Evolutionary conservation across 768 basidiomycete species (phyloP).

Genomic region (Kwoniella newhampshirensis): DNA sequence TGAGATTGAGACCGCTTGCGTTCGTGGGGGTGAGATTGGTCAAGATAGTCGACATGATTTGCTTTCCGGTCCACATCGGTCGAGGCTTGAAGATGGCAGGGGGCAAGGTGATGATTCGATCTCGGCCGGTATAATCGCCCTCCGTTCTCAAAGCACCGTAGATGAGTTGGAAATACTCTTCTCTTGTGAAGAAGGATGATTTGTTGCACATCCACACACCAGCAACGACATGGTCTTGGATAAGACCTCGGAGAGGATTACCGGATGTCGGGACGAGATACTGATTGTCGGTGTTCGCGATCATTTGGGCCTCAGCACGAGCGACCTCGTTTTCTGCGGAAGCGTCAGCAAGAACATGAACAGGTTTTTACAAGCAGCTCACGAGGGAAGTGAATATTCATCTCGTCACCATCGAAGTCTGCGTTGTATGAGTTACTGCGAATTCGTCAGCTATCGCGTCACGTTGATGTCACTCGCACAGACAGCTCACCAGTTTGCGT

Average conservation of each 20-base stretch:
- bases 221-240: constrained; percentile 98
- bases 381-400: constrained; percentile 99
- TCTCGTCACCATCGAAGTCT: constrained; percentile 96
- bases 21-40: constrained; percentile 82
- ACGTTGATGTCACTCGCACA: not conserved
- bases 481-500: constrained; percentile 82
- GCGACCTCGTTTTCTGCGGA: constrained; percentile 84
- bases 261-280: constrained; percentile 99
- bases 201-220: constrained; percentile 99
- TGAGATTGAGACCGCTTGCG: constrained; percentile 77
- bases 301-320: constrained; percentile 86
- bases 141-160: constrained; percentile 93
- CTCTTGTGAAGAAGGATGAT: constrained; percentile 88
- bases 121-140: constrained; percentile 63
- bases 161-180: constrained; percentile 92
- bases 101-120: constrained; percentile 74
- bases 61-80: constrained; percentile 96
- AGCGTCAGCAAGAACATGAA: not conserved
- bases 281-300: constrained; percentile 97
- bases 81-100: constrained; percentile 89
- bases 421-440: constrained; percentile 91
- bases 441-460: constrained; percentile 25
- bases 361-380: constrained; percentile 51
- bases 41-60: constrained; percentile 91
- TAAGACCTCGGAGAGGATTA: constrained; percentile 92